Base-by-base conservation (phyloP, 768 basidiomycete genomes). In the Amanita brunnescens region DNA sequence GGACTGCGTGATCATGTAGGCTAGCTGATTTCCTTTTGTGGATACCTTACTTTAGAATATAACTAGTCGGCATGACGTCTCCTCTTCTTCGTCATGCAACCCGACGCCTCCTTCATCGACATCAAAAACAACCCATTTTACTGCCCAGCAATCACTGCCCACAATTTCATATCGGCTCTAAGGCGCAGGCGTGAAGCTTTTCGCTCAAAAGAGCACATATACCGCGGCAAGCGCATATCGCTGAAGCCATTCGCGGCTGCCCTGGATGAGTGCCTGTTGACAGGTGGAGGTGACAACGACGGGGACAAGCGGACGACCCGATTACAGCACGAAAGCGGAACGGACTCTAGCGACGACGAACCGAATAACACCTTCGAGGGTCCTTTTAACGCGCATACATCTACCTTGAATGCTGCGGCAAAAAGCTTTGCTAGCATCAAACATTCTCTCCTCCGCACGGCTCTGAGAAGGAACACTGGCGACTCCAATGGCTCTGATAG, bases 1-100 rank as follows among this genome's bases (percentile, higher is more conserved):
- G 56, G 74, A 78, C 43, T 85, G 83, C 62, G 59, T 78, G 32
- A 70, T 84, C 50, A 82, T 82, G 81, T 83, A 69, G 57, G 10
- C 42, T 6, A 6, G 30, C 32, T 21, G 26, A 47, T 47, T 47
- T 47, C 20, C 18, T 21, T 40, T 40, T 40, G 39, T 18, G 18
- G 12, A 40, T 20, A 20, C 39, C 18, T 20, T 18, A 8, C 20
- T 20, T 21, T 4, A 9, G 37, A 38, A 38, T 16, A 6, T n/a
- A 6, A 37, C 6, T 37, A n/a, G 6, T 37, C 14, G 37, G n/a
- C 16, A 38, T 18, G 6, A 38, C 10, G 4, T 40, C 39, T 20
- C 20, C 4, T 35, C 35, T 35, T 35, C 5, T 29, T n/a, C 47
- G 26, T 21, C 47, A 47, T 47, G 46, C 16, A 37, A 10, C 32